Conservation (phyloP, 2,329 filamentous ascomycete genomes). For the Clonostachys solani region DNA sequence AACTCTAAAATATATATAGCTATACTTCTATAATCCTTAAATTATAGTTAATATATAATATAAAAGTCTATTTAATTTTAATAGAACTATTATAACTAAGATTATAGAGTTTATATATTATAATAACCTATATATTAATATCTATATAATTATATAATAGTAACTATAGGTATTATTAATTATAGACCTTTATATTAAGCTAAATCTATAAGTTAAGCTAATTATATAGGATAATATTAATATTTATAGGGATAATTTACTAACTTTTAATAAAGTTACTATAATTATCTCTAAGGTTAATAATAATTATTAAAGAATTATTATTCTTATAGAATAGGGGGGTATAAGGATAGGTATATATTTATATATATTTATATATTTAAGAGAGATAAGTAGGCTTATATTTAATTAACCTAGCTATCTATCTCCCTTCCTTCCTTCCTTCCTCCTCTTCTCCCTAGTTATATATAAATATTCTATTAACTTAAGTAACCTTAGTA, state of each 20-base stretch:
- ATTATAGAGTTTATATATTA: neutral
- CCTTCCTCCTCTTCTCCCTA: too few species aligned
- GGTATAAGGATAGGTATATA: too few species aligned
- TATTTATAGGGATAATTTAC: neutral
- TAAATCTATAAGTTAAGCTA: neutral
- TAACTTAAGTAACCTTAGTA: too few species aligned
- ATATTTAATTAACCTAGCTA: too few species aligned
- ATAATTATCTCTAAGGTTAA: neutral
- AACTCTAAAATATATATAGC: neutral
- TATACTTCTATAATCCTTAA: too few species aligned
- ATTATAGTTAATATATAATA: neutral
- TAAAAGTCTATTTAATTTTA: neutral
- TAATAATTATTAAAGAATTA: neutral
- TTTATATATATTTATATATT: too few species aligned
- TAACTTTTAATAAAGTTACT: neutral
- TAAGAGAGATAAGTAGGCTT: too few species aligned
- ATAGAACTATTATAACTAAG: neutral
- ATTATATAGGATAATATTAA: neutral
- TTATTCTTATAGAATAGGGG: too few species aligned
- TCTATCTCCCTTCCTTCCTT: too few species aligned
- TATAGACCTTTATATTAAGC: neutral
- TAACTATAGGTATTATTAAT: neutral
- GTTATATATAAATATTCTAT: too few species aligned
- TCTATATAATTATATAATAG: neutral
- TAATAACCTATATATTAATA: neutral